Base-by-base conservation (phyloP, 2,329 filamentous ascomycete species). In the Colletotrichum agaves region DNA sequence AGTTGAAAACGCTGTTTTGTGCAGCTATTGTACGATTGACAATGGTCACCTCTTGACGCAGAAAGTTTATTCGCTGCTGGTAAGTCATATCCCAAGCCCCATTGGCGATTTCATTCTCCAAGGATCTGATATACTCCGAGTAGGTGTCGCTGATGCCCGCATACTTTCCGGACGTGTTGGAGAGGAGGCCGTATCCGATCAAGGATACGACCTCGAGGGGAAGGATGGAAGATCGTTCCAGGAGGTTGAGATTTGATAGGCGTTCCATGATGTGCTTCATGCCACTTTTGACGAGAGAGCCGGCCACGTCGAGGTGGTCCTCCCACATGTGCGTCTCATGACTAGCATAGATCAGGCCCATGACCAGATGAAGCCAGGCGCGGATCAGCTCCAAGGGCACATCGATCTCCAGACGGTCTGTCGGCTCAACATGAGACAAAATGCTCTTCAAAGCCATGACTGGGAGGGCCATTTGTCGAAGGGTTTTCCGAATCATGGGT, bases 191-290 rank as follows among this genome's bases (percentile, higher is more conserved):
- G 41, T 79, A 69, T 10, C 75, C 76, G 11, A 84, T 71, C 17
- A 85, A 71, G 1, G 80, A 79, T 27, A 82, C 68, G 2, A 85
- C 65, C 19, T 84, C 83, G 43, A 80, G 74, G 1, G 83, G 83
- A 35, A 81, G 69, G 23, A 85, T 70, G 19, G 78, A 76, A 7
- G 78, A 77, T 46, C 75, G 77, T 5, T 78, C 75, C 5, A 81
- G 59, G 1, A 83, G 71, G 10, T 74, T 73, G 5, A 71, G 70
- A 5, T 73, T 72, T 5, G 78, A 74, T 27, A 82, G 67, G 15
- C 71, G 67, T 52, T 75, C 73, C 8, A 83, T 75, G 5, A 81
- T 73, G n/a, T 74, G 76, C 35, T 74, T 70, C 72, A 82, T 79
- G 6, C 80, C 78, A 13, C 72, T 72, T 23, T 69, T 72, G n/a